Conservation (phyloP, 1,284 basidiomycete genomes). For the Ceratobasidium sp. region DNA sequence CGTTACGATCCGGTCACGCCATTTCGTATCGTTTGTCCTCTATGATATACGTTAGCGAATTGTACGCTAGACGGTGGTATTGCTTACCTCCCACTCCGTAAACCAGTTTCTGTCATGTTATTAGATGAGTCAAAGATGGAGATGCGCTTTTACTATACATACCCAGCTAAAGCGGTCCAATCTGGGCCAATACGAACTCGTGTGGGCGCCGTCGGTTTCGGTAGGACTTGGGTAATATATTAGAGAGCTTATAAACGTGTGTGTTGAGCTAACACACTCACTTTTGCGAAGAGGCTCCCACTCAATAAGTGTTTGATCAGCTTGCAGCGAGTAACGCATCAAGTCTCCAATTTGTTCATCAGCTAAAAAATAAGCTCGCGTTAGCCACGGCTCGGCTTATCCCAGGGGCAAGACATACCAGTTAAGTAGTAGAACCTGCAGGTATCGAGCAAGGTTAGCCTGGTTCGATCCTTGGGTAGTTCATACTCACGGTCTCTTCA, state of each 20-base stretch:
- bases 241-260: no score
- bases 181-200: conserved; percentile 62
- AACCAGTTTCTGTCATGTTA: conserved; percentile 58
- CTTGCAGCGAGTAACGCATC: conserved; percentile 61
- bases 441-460: background rate
- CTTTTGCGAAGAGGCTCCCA: conserved; percentile 62
- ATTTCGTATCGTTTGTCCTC: conserved; percentile 60
- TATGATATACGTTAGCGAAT: background rate
- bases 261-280: background rate
- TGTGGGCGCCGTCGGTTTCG: conserved; percentile 58
- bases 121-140: background rate
- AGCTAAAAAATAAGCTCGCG: conserved; percentile 52
- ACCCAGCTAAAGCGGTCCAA: conserved; percentile 61
- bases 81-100: conserved; percentile 59
- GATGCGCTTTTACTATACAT: background rate
- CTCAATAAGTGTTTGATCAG: conserved; percentile 60
- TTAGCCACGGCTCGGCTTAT: no score
- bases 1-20: conserved; percentile 59
- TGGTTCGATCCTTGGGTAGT: conserved; percentile 53
- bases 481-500: conserved; percentile 57
- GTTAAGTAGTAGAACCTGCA: conserved; percentile 42
- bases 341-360: conserved; percentile 62
- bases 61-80: background rate
- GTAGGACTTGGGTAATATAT: conserved; percentile 56
- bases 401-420: background rate